Percentiles rank a stretch among this genome's conserved stretches.
phyloP scores from a whole-genome alignment of 208 protist genomes.

The Crithidia acanthocephali region DNA sequence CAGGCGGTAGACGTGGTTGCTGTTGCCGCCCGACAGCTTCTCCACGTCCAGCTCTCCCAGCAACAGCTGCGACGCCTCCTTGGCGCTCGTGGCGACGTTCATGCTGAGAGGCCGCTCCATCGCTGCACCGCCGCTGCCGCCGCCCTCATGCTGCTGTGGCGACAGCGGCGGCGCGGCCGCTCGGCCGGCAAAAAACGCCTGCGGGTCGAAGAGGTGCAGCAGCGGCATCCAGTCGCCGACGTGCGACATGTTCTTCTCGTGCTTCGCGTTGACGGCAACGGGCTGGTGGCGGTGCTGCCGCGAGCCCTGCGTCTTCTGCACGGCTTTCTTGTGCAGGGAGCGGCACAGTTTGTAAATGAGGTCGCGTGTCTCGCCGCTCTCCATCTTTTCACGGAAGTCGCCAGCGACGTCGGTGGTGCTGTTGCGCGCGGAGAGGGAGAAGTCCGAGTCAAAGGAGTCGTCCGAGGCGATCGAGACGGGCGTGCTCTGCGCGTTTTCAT shows the following conservation, averaged over 20 bases:
- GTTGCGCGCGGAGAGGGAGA: constrained; percentile 36
- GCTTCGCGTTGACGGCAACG: constrained; percentile 36
- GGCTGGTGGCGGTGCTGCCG: constrained; percentile 29
- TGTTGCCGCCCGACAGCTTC: constrained; percentile 82
- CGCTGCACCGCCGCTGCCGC: constrained; percentile 22
- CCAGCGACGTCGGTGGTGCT: constrained; percentile 30
- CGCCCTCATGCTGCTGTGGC: constrained; percentile 9
- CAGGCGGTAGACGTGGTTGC: constrained; percentile 87
- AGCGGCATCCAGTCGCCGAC: constrained; percentile 83
- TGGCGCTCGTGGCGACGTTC: constrained; percentile 36
- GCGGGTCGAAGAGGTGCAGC: constrained; percentile 81
- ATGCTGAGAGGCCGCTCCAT: constrained; percentile 32
- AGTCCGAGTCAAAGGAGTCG: constrained; percentile 66
- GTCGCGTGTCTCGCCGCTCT: constrained; percentile 49
- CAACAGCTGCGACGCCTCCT: constrained; percentile 59
- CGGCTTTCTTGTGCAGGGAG: constrained; percentile 74
- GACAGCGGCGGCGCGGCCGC: constrained; percentile 1
- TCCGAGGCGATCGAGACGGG: constrained; percentile 49
- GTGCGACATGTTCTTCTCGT: constrained; percentile 78
- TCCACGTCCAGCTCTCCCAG: constrained; percentile 71
- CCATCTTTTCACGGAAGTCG: constrained; percentile 15
- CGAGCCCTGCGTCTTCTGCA: constrained; percentile 44
- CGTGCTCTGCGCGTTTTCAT: constrained; percentile 11
- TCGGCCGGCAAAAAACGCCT: constrained; percentile 57
- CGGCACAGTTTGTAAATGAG: constrained; percentile 78